phyloP scores from a whole-genome alignment of 805 yeast species.

The Cyberlindnera petersonii region DNA sequence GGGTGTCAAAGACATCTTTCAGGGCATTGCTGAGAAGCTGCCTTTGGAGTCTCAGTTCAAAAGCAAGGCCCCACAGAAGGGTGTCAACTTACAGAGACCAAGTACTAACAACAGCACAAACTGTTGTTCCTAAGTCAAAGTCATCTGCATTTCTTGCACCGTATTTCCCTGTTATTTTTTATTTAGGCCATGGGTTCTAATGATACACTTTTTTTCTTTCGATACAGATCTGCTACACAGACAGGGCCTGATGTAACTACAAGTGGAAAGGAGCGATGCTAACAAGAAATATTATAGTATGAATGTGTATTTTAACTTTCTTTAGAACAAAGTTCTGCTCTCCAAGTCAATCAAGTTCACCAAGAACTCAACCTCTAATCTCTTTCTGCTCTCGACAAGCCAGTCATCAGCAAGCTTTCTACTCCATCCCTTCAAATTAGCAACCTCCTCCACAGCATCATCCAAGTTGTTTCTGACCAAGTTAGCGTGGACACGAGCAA shows the following conservation, averaged over 20 bases:
- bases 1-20: conserved; percentile 45
- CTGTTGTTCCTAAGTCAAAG: conserved; percentile 33
- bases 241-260: too few relatives aligned
- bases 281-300: too few relatives aligned
- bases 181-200: background rate
- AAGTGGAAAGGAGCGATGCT: too few relatives aligned
- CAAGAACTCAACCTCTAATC: conserved; percentile 82
- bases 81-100: conserved; percentile 39
- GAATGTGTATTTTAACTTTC: background rate
- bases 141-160: background rate
- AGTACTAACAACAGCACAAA: conserved; percentile 39
- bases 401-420: conserved; percentile 87
- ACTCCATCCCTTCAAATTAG: conserved; percentile 88
- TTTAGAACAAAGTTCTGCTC: conserved; percentile 42
- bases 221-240: too few relatives aligned
- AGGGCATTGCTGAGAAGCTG: conserved; percentile 45
- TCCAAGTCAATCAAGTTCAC: conserved; percentile 66
- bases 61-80: conserved; percentile 20
- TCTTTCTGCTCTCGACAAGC: conserved; percentile 84
- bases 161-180: background rate
- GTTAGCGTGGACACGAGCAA: conserved; percentile 78
- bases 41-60: conserved; percentile 29
- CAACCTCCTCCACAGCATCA: conserved; percentile 88
- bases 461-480: conserved; percentile 74
- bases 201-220: too few relatives aligned